A percentile compares a stretch with the other conserved stretches of the same genome.
Evolutionary conservation across 345 rosid genomes (phyloP).

Genomic region (Salix suchowensis): DNA sequence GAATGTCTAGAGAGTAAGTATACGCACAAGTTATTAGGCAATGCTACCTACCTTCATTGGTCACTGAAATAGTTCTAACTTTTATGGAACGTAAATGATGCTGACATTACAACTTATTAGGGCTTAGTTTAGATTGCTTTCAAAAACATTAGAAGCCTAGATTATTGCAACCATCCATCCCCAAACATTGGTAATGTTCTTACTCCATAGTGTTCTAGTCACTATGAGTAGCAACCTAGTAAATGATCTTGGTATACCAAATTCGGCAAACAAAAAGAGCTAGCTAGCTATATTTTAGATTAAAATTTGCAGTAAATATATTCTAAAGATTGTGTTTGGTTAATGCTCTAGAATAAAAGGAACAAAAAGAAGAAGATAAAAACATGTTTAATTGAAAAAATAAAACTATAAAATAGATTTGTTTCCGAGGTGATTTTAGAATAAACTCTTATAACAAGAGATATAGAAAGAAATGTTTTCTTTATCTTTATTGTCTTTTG

Average conservation of each 20-base stretch:
- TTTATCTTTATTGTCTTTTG: no score
- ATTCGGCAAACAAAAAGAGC: neutral
- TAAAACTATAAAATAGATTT: no score
- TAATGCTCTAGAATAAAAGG: no score
- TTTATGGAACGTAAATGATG: conserved; percentile 18
- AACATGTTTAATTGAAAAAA: no score
- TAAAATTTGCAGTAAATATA: no score
- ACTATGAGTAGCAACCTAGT: neutral
- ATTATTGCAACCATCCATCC: neutral
- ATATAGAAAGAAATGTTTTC: no score
- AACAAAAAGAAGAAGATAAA: no score
- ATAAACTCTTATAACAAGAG: no score
- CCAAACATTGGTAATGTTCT: neutral
- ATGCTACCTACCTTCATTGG: conserved; percentile 5
- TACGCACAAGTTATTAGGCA: neutral
- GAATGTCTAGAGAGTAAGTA: conserved; percentile 12
- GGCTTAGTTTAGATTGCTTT: neutral
- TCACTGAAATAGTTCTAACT: conserved; percentile 10
- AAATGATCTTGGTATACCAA: neutral
- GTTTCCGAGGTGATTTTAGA: no score
- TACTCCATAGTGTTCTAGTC: neutral
- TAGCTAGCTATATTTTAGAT: neutral
- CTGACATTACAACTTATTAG: conserved; percentile 16
- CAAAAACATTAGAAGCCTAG: neutral
- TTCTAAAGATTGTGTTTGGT: neutral